Conservation (phyloP, 2,329 filamentous ascomycete genomes). For the Phyllosticta citrichinensis region DNA sequence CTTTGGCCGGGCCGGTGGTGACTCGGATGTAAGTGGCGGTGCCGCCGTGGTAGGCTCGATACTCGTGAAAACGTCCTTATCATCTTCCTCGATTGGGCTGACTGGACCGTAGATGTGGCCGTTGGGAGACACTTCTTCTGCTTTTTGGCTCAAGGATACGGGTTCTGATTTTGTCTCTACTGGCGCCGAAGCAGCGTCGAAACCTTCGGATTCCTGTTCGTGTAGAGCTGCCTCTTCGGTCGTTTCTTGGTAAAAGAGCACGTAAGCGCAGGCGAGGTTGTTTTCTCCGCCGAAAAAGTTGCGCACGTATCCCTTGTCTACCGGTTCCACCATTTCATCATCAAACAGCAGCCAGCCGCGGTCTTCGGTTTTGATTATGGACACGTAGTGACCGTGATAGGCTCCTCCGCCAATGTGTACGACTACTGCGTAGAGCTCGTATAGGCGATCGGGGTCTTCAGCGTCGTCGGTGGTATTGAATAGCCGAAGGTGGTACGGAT, state of each 20-base stretch:
- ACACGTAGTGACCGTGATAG: slow-evolving; percentile 95
- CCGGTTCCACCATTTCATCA: slow-evolving; percentile 96
- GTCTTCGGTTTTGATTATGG: slow-evolving; percentile 95
- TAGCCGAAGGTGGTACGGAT: slow-evolving; percentile 89
- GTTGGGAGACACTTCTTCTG: slow-evolving; percentile 16
- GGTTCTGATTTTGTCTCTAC: slow-evolving; percentile 44
- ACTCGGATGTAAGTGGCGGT: slow-evolving; percentile 27
- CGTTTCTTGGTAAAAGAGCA: slow-evolving; percentile 95
- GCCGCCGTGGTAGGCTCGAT: slow-evolving; percentile 60
- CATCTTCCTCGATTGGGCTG: slow-evolving; percentile 32
- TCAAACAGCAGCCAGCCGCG: slow-evolving; percentile 94
- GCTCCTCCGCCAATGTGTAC: slow-evolving; percentile 95
- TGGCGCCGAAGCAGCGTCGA: slow-evolving; percentile 45
- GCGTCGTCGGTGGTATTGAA: slow-evolving; percentile 97
- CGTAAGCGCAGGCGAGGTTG: slow-evolving; percentile 87
- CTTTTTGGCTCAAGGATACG: slow-evolving; percentile 19
- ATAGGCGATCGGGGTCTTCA: slow-evolving; percentile 83
- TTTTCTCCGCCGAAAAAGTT: slow-evolving; percentile 90
- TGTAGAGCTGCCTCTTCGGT: slow-evolving; percentile 57
- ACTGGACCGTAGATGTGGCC: slow-evolving; percentile 26
- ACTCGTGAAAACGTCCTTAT: slow-evolving; percentile 41
- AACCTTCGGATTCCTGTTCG: slow-evolving; percentile 75
- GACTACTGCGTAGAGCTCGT: slow-evolving; percentile 94
- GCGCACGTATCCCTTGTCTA: slow-evolving; percentile 89
- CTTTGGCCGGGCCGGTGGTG: slow-evolving; percentile 9